Base-by-base conservation (phyloP, 108 stramenopile species). In the Nitzschia sp. region DNA sequence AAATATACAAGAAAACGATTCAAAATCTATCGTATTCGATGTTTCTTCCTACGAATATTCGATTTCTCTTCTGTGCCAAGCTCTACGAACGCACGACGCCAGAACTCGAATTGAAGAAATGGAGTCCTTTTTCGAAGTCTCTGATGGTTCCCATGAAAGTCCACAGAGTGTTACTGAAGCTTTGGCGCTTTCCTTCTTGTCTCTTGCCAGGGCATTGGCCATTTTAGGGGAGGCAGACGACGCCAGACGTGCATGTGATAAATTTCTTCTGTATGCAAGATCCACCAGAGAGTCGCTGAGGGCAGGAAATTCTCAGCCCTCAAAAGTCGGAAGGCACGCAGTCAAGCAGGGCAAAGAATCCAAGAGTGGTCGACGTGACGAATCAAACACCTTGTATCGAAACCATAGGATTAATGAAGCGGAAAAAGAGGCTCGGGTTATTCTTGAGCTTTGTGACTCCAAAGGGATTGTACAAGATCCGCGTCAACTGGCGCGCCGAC, bases 31-130 rank as follows among this genome's bases (percentile, higher is more conserved):
- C 19, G 54, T 62, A 1, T 67, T 68, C 19, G 93, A 95, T 85
- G 67, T 80, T 38, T 95, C 93, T 26, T 95, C 93, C 1, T 95
- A 82, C 64, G 93, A 95, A 61, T 91, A 90, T 80, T 87, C 66
- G 17, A 76, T 90, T 17, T 47, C 89, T 15, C 60, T 87, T 2
- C 73, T 95, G 0, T 90, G 81, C 27, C 89, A 95, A 58, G 82
- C 90, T 5, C 50, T 95, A 47, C 75, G 79, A 45, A 71, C 71
- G 3, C 29, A 83, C 33, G 83, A 82, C 30, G 90, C 90, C 15
- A 35, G 44, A 28, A 26, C 55, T 33, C 60, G 74, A 15, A 84
- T 95, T 27, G 32, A 82, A 11, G 70, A 88, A 52, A 73, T 90
- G 70, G 81, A 75, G 53, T 0, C 29, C 22, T 28, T 52, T 8